Conservation (phyloP, 352 stramenopile genomes). For the Pythium rishiriense region DNA sequence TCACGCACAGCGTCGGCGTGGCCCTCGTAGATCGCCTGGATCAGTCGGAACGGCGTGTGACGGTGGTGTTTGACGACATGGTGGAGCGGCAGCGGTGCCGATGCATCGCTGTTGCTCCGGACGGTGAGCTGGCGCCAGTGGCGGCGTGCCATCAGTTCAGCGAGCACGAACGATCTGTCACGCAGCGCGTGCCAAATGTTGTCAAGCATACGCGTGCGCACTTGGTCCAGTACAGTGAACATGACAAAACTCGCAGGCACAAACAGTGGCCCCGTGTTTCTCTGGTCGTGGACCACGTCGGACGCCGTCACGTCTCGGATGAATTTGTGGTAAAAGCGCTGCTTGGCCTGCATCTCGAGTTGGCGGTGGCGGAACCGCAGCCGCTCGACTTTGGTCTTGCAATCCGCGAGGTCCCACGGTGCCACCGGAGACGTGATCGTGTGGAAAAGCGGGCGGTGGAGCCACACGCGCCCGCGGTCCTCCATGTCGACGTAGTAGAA, state of each 20-base stretch:
- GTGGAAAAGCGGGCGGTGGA: conserved; percentile 45
- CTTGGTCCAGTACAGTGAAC: conserved; percentile 39
- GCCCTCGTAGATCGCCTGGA: conserved; percentile 40
- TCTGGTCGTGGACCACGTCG: background rate
- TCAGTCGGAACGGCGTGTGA: conserved; percentile 32
- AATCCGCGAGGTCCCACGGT: conserved; percentile 52
- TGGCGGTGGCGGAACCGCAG: conserved; percentile 48
- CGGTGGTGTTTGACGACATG: conserved; percentile 51
- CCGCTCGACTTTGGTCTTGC: conserved; percentile 39
- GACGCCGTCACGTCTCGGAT: background rate
- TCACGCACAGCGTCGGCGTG: conserved; percentile 42
- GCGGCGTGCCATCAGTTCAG: conserved; percentile 51
- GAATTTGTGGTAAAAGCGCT: conserved; percentile 39
- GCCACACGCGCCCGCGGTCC: conserved; percentile 33
- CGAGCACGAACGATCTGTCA: conserved; percentile 35
- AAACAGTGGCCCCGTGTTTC: conserved; percentile 16
- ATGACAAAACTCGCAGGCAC: conserved; percentile 44
- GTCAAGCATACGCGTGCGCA: conserved; percentile 43
- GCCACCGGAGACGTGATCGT: conserved; percentile 31
- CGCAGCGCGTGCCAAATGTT: conserved; percentile 55
- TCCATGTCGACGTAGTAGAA: conserved; percentile 63
- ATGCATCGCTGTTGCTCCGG: conserved; percentile 38
- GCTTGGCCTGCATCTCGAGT: conserved; percentile 41
- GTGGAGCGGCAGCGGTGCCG: conserved; percentile 53
- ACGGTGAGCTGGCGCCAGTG: conserved; percentile 54